Base-by-base conservation (phyloP, 2,329 filamentous ascomycete species). In the Epichloe glyceriae region DNA sequence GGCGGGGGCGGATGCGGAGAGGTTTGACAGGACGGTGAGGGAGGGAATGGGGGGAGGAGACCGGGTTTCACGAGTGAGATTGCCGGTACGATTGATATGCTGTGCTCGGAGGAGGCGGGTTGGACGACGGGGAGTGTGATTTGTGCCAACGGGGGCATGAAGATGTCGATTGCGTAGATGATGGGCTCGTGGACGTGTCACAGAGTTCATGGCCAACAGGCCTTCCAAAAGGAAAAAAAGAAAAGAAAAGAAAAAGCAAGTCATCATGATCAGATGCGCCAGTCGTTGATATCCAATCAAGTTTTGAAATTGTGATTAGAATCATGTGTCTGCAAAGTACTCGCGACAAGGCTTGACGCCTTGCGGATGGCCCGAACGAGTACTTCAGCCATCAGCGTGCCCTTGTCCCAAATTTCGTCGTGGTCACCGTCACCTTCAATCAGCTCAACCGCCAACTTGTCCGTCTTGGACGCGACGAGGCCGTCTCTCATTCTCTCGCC, bases 41-140 rank as follows among this genome's bases (percentile, higher is more conserved):
- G 59, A 61, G 50, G 54, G 53, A 5, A 67, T 67, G 66, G 64
- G 64, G 64, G 61, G 3, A 55, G 62, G 50, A 53, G 66, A 22
- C 66, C 66, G 1, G 66, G 63, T 2, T 67, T 68, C 48, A 62
- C 63, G 7, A 54, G 53, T 40, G 84, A 87, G 66, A 73, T 87
- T 65, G 84, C 83, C 0, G 83, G 82, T 1, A 76, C 84, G 5
- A 78, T 87, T 45, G 83, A 76, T 8, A 85, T 87, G 82, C 68
- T 87, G 40, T 86, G 83, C 62, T 76, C 75, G 6, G 73, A 74
- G 11, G 83, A 87, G 63, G 74, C 73, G 39, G 76, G 73, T 2
- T 87, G 83, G 82, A 82, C 79, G 52, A 87, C 83, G 1, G 84
- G 84, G 4, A 83, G 78, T 60, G 76, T 86, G 34, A 73, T 87